Conservation (phyloP, 768 basidiomycete genomes). For the Russula foetens region DNA sequence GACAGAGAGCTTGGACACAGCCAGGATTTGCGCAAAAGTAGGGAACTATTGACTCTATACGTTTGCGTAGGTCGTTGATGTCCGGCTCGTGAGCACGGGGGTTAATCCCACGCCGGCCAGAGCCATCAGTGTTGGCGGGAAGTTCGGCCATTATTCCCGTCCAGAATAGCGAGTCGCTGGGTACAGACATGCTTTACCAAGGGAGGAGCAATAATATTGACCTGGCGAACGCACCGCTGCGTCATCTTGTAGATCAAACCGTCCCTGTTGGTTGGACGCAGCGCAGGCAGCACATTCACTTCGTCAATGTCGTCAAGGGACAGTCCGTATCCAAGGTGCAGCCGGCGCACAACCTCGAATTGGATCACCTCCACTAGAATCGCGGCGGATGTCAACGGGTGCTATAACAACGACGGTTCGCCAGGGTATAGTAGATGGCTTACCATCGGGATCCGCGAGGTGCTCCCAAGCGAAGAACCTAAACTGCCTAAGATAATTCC, state of each 20-base stretch:
- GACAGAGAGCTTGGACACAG: slow-evolving; percentile 4
- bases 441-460: slow-evolving; percentile 35
- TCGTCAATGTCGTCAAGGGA: slow-evolving; percentile 39
- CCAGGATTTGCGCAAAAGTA: slow-evolving; percentile 22
- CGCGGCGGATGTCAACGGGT: not conserved
- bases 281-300: slow-evolving; percentile 38
- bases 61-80: slow-evolving; percentile 22
- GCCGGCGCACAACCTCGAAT: slow-evolving; percentile 38
- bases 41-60: slow-evolving; percentile 20
- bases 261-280: not conserved
- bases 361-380: slow-evolving; percentile 42
- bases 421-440: slow-evolving; percentile 15
- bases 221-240: slow-evolving; percentile 24
- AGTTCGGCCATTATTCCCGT: not conserved
- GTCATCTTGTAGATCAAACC: slow-evolving; percentile 18
- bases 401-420: not conserved
- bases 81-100: slow-evolving; percentile 15
- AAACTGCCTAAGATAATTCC: slow-evolving; percentile 36
- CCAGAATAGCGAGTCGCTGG: slow-evolving; percentile 10
- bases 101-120: slow-evolving; percentile 10
- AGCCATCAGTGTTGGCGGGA: slow-evolving; percentile 4
- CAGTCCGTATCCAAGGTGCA: slow-evolving; percentile 34
- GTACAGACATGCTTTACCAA: not conserved
- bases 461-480: slow-evolving; percentile 44
- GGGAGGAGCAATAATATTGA: slow-evolving; percentile 17